Base-by-base conservation (phyloP, 352 stramenopile species). In the Peronospora belbahrii region DNA sequence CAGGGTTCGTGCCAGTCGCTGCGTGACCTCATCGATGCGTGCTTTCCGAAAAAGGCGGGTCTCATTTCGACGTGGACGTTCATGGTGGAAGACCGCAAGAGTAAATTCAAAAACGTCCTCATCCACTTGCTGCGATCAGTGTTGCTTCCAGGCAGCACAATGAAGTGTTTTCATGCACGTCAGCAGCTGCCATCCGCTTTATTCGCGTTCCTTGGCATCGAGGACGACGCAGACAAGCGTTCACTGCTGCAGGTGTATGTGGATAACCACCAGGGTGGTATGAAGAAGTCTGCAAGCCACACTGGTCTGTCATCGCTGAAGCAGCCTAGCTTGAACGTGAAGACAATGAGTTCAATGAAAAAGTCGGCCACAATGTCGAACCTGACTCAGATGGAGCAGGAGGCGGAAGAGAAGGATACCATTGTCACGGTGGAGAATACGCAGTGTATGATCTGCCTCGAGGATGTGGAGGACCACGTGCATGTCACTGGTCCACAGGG, bases 171-270 rank as follows among this genome's bases (percentile, higher is more conserved):
- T 33, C 50, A 64, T 33, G 70, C 70, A 15, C 75, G 75, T 33
- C 65, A 69, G 36, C 47, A 63, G 0, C 56, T 87, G 17, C 75
- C 75, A 14, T 42, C 34, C 13, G 54, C 70, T 22, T 36, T 87
- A 13, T 85, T 83, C 47, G 44, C 74, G 47, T 85, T 85, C 42
- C 59, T 85, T 8, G 56, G 62, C 25, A 74, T 87, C 18, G 28
- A 70, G 30, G 58, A 85, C 50, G 56, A 58, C 14, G 56, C 61
- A 8, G 72, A 85, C 50, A 76, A 69, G 31, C 75, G 75, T 4
- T 83, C 75, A 27, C 57, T 87, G 46, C 60, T 87, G 8, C 72
- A 87, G 49, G 77, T 85, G 47, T 85, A 70, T 49, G 67, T 85
- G 36, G 75, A 87, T 54, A 81, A 82, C 57, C 68, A 67, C 49